Evolutionary conservation across 257 asterid genomes (phyloP).

Genomic region (Paraleonurus japonicus): DNA sequence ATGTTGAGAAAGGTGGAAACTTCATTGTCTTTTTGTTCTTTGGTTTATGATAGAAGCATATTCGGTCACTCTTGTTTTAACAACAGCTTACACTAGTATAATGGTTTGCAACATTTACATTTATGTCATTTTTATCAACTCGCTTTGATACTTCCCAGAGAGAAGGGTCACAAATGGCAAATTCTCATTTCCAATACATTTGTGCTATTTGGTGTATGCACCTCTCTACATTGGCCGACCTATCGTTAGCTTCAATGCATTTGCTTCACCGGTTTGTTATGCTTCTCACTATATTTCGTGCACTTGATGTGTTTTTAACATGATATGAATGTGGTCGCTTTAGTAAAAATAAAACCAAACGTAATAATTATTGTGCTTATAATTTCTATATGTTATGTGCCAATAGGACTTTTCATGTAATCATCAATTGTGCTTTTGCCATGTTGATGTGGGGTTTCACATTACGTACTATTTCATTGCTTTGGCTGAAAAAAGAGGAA

Average conservation of each 20-base stretch:
- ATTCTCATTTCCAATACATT: constrained; percentile 67
- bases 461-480: background rate
- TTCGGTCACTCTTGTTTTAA: constrained; percentile 50
- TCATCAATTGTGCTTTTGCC: background rate
- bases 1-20: constrained; percentile 5
- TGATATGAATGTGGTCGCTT: background rate
- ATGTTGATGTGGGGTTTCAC: background rate
- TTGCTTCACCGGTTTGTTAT: constrained; percentile 88
- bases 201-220: constrained; percentile 87
- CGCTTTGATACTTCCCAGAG: constrained; percentile 47
- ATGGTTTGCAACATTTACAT: no score
- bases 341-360: background rate
- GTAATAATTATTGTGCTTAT: background rate
- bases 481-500: background rate
- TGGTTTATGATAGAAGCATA: constrained; percentile 62
- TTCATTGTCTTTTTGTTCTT: constrained; percentile 7
- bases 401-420: background rate
- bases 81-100: constrained; percentile 18
- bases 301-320: background rate
- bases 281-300: constrained; percentile 1
- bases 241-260: constrained; percentile 92
- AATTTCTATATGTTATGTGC: background rate
- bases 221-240: constrained; percentile 99
- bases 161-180: constrained; percentile 57
- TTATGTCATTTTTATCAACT: constrained; percentile 24